Percentiles rank a stretch among this genome's conserved stretches.
phyloP scores from a whole-genome alignment of 2,329 filamentous ascomycete species.

The Penicillium sp. region DNA sequence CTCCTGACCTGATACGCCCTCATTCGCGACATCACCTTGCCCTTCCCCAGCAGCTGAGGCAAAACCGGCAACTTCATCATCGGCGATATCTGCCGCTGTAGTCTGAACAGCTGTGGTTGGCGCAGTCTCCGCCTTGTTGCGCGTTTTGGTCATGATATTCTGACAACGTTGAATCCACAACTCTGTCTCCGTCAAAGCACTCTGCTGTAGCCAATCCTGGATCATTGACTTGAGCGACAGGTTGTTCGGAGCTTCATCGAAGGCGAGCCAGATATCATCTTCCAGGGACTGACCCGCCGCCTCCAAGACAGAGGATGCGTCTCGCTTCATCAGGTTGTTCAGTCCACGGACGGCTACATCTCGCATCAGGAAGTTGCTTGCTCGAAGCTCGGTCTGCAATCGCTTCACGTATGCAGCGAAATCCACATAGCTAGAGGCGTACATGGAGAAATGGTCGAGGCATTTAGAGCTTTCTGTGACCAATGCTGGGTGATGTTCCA shows the following conservation, averaged over 20 bases:
- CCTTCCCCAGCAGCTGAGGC: slow-evolving; percentile 66
- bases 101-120: slow-evolving; percentile 38
- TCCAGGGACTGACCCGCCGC: slow-evolving; percentile 76
- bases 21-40: slow-evolving; percentile 53
- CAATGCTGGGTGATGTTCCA: slow-evolving; percentile 67
- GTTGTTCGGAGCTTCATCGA: slow-evolving; percentile 73
- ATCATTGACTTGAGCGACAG: slow-evolving; percentile 82
- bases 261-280: slow-evolving; percentile 84
- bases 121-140: slow-evolving; percentile 55
- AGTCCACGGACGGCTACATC: slow-evolving; percentile 82
- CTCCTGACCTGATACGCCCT: slow-evolving; percentile 66
- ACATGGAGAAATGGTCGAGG: slow-evolving; percentile 85
- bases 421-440: slow-evolving; percentile 82
- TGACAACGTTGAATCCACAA: slow-evolving; percentile 90
- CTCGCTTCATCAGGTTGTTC: slow-evolving; percentile 91
- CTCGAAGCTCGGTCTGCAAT: slow-evolving; percentile 73
- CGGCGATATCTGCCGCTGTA: slow-evolving; percentile 72
- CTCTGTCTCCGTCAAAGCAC: slow-evolving; percentile 71
- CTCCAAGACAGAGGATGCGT: slow-evolving; percentile 75
- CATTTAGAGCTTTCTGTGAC: slow-evolving; percentile 76
- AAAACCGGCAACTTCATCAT: slow-evolving; percentile 96
- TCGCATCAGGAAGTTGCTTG: slow-evolving; percentile 64
- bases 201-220: slow-evolving; percentile 89
- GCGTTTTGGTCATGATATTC: slow-evolving; percentile 80
- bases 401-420: slow-evolving; percentile 78